Base-by-base conservation (phyloP, 2,329 filamentous ascomycete species). In the Fusarium compactum region DNA sequence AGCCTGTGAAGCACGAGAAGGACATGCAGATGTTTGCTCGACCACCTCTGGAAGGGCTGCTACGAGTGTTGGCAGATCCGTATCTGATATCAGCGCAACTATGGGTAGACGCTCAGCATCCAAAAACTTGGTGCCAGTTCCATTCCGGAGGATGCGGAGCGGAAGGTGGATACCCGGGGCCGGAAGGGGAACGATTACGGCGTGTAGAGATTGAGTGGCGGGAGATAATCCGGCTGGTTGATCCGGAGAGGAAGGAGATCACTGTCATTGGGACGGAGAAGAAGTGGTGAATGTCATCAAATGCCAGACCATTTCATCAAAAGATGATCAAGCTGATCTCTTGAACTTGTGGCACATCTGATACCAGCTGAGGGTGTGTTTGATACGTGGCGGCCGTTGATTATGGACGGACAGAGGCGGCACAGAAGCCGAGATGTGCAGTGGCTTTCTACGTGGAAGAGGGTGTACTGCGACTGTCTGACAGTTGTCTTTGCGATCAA, bases 31-130 rank as follows among this genome's bases (percentile, higher is more conserved):
- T 76, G 27, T 78, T 79, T 51, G 57, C 66, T n/a, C 73, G 74
- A 45, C 73, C 76, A 24, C 73, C 80, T 72, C 59, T 80, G 25
- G 72, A 71, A 59, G 77, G 79, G 5, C 68, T 86, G 11, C 69
- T 85, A 47, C 74, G 76, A 54, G 73, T 86, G 20, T 71, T 86
- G 57, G 75, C 79, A 44, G 84, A 86, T 61, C 84, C 84, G 50
- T 81, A 85, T 48, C 75, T 86, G 38, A 75, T 82, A 50, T 77
- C 67, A 44, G 82, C 80, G 16, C 76, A 79, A 59, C 69, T 86
- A 29, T 76, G 75, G 68, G 78, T 84, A 41, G 77, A 77, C 56
- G 72, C 72, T 22, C 71, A 69, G 43, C 83, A 84, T 65, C 76
- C 76, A 54, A 62, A 69, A 22, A 73, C 79, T 3, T 84, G 83